These are phyloP conservation scores for Candida tammaniensis DNA, from an alignment of 805 yeast genomes.

Conservation along the genomic window DNA sequence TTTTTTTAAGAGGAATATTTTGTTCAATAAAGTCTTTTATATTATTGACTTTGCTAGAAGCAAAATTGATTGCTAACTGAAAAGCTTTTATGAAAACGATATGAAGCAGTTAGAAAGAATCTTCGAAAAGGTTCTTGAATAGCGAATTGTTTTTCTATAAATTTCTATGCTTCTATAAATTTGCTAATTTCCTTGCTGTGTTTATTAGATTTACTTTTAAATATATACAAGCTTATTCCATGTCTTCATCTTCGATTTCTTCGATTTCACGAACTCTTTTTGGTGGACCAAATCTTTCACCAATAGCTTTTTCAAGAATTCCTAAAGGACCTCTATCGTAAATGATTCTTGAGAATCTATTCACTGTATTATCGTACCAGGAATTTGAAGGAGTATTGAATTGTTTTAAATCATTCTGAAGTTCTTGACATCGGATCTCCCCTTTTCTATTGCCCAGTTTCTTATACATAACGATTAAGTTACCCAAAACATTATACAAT, in stretches of 20 bases:
- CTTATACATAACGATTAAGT: conserved; percentile 32
- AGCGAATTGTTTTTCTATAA: no score
- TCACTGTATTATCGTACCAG: conserved; percentile 35
- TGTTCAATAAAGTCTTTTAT: no score
- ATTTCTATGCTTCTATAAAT: no score
- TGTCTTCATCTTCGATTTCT: conserved; percentile 42
- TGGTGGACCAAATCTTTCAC: conserved; percentile 38
- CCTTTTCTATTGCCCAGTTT: conserved; percentile 21
- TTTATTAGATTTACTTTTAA: no score
- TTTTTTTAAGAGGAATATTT: no score
- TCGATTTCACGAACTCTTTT: conserved; percentile 34
- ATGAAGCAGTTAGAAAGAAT: no score
- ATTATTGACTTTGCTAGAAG: no score
- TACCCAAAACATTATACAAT: conserved; percentile 27
- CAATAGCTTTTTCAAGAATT: conserved; percentile 35
- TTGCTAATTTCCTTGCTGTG: no score
- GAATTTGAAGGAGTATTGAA: conserved; percentile 18
- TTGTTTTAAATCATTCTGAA: conserved; percentile 22
- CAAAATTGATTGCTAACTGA: no score
- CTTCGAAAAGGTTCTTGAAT: no score
- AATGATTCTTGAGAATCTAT: conserved; percentile 35
- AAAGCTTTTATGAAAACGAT: no score
- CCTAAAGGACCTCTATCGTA: conserved; percentile 43
- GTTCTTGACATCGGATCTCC: conserved; percentile 24
- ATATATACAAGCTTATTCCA: no score